Evolutionary conservation across 225 moss, liverwort and hornwort species (phyloP).

Genomic region (Pseudisothecium myosuroides): DNA sequence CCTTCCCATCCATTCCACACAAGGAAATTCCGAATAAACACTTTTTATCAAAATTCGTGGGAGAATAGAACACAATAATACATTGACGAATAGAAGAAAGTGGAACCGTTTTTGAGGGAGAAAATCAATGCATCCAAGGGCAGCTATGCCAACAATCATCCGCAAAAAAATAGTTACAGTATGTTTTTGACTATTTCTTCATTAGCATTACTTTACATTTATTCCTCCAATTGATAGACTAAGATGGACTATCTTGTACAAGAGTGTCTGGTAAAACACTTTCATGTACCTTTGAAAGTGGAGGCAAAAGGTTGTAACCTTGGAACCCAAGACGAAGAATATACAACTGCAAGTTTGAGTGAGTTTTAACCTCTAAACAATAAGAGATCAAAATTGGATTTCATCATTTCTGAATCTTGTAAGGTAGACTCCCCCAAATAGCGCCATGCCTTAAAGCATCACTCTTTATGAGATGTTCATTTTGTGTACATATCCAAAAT

Average conservation of each 20-base stretch:
- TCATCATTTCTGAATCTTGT: background rate
- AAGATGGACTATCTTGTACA: background rate
- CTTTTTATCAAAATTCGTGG: background rate
- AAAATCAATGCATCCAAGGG: background rate
- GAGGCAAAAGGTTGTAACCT: background rate
- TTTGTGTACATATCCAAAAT: background rate
- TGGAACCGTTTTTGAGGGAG: background rate
- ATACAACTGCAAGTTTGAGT: background rate
- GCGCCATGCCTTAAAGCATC: background rate
- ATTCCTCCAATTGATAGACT: background rate
- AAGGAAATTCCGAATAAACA: background rate
- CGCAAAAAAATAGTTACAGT: background rate
- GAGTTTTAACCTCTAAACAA: background rate
- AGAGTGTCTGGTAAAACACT: background rate
- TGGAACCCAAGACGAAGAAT: background rate
- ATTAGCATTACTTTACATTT: background rate
- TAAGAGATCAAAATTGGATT: background rate
- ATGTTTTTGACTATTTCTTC: too few species aligned
- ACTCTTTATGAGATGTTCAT: background rate
- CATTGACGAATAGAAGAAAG: background rate
- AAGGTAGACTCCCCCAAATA: fast-evolving
- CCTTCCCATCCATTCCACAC: background rate
- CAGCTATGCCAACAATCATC: background rate
- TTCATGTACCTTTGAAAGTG: background rate
- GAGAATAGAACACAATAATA: background rate